These are phyloP conservation scores for Aspergillus olivimuriae DNA, from an alignment of 495 filamentous ascomycete species.

Conservation along the genomic window DNA sequence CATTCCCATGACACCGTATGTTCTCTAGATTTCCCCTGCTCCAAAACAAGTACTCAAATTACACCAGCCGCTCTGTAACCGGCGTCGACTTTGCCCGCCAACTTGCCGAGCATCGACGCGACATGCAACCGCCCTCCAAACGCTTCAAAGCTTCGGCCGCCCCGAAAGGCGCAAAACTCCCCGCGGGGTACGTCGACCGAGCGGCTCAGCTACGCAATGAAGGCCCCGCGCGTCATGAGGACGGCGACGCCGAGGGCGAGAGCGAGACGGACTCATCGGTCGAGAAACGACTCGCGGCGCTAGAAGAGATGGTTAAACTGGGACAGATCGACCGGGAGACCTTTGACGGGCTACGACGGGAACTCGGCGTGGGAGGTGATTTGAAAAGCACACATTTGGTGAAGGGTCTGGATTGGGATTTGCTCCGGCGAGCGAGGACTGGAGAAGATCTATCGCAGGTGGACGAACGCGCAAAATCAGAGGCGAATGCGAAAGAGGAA, in stretches of 20 bases:
- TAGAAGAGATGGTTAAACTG: constrained; percentile 78
- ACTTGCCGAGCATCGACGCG: constrained; percentile 67
- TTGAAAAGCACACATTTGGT: constrained; percentile 73
- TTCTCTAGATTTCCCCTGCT: constrained; percentile 1
- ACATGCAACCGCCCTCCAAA: constrained; percentile 43
- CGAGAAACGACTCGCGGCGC: constrained; percentile 62
- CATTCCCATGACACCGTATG: constrained; percentile 83
- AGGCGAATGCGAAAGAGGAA: constrained; percentile 13
- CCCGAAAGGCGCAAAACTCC: constrained; percentile 77
- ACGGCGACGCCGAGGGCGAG: constrained; percentile 25
- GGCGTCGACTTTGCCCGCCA: constrained; percentile 76
- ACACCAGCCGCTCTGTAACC: constrained; percentile 58
- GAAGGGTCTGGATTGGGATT: constrained; percentile 82
- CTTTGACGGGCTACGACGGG: constrained; percentile 63
- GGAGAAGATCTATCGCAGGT: constrained; percentile 61
- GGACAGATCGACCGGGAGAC: constrained; percentile 70
- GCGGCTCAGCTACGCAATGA: constrained; percentile 53
- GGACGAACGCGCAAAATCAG: constrained; percentile 15
- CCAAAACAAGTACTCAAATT: neutral
- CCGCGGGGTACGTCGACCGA: constrained; percentile 81
- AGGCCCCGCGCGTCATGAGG: constrained; percentile 20
- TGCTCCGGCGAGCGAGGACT: constrained; percentile 65
- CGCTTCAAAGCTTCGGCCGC: constrained; percentile 72
- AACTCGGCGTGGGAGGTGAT: constrained; percentile 77
- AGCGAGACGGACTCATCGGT: constrained; percentile 40